Base-by-base conservation (phyloP, 805 yeast genomes). In the Yarrowia deformans region DNA sequence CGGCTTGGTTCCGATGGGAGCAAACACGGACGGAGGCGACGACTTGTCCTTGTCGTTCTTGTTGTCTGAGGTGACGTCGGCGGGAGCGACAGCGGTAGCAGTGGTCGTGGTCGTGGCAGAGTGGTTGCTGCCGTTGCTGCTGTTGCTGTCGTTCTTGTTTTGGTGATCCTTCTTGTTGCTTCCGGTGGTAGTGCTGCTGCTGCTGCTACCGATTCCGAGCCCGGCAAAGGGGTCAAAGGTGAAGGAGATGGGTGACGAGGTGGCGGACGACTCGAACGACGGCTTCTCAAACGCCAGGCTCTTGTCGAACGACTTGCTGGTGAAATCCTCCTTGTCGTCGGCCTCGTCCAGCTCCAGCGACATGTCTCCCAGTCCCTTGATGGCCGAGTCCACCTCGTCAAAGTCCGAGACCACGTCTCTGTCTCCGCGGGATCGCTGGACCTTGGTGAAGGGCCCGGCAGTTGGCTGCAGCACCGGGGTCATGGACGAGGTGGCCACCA, bases 11-110 rank as follows among this genome's bases (percentile, higher is more conserved):
- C 66, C 66, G 42, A 60, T 60, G 40, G 66, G 66, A 13, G 66
- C 66, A 60, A 60, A 60, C 52, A 60, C 66, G 46, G 66, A 60
- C 52, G 66, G 66, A 9, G 66, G 66, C 35, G 66, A 60, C 40
- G 40, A 13, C 12, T 60, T 16, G 40, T 56, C 58, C 34, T 19
- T 19, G 35, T 54, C 45, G 54, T 48, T 23, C 29, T 23, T 52
- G 32, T 18, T 12, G 58, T 52, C 55, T 29, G 54, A 8, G 18
- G 54, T 3, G 29, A 7, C 10, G n/a, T n/a, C n/a, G n/a, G n/a
- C n/a, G n/a, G n/a, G n/a, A n/a, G n/a, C n/a, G n/a, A n/a, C n/a
- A n/a, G n/a, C n/a, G 12, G 46, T 4, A 23, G 23, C 4, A 8
- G 23, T 8, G 10, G 18, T 13, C 23, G 46, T 12, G 45, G n/a